Evolutionary conservation across 768 basidiomycete genomes (phyloP).

Genomic region (Phaeotremella fagi): DNA sequence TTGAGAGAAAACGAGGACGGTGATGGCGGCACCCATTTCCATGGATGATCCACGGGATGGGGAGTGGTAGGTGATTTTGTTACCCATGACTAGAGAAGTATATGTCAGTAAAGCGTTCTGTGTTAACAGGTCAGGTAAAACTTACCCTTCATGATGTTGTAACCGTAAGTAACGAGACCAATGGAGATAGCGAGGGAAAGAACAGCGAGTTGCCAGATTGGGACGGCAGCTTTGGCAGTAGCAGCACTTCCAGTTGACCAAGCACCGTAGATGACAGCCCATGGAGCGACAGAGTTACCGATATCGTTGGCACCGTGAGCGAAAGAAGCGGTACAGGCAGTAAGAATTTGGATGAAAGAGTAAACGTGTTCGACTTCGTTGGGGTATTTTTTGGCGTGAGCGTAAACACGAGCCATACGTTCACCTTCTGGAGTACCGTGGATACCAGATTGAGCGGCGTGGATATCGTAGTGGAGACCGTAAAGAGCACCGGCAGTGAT

Average conservation of each 20-base stretch:
- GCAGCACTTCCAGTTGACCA: conserved; percentile 46
- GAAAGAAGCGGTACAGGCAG: conserved; percentile 51
- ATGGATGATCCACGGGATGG: conserved; percentile 52
- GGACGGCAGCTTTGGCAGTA: conserved; percentile 41
- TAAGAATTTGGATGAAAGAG: conserved; percentile 52
- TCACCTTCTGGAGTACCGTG: conserved; percentile 44
- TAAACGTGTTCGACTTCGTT: conserved; percentile 51
- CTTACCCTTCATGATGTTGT: conserved; percentile 50
- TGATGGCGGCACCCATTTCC: conserved; percentile 52
- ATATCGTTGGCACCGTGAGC: conserved; percentile 53
- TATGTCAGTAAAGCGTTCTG: neutral
- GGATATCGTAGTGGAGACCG: conserved; percentile 44
- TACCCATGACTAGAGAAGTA: conserved; percentile 41
- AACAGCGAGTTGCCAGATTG: conserved; percentile 50
- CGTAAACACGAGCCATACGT: conserved; percentile 47
- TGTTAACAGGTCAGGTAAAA: neutral
- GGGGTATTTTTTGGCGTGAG: conserved; percentile 47
- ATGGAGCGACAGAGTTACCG: conserved; percentile 48
- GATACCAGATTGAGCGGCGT: conserved; percentile 41
- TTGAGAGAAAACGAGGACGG: conserved; percentile 52
- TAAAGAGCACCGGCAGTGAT: conserved; percentile 24
- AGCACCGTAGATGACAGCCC: conserved; percentile 50
- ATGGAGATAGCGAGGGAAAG: conserved; percentile 37
- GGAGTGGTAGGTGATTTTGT: conserved; percentile 51
- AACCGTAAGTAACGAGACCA: conserved; percentile 44